Evolutionary conservation across 1,139 yeast species (phyloP).

Genomic region (Candida glucosophila): DNA sequence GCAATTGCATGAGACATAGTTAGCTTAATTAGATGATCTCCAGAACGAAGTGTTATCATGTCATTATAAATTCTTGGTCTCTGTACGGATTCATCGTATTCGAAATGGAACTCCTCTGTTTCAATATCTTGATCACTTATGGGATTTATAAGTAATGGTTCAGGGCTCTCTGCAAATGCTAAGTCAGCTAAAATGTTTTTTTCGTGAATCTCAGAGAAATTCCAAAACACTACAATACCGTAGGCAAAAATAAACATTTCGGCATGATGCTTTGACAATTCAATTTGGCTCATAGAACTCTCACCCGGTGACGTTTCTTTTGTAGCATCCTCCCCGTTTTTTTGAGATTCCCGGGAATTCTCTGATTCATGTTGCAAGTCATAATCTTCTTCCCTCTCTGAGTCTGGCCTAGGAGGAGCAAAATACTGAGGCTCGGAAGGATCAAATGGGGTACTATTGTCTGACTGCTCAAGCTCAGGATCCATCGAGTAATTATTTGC

Average conservation of each 20-base stretch:
- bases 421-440: conserved; percentile 44
- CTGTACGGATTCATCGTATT: conserved; percentile 70
- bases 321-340: too few relatives aligned
- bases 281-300: conserved; percentile 14
- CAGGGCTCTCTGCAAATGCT: conserved; percentile 55
- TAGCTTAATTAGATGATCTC: conserved; percentile 85
- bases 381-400: neutral
- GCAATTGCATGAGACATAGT: conserved; percentile 96
- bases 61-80: conserved; percentile 91
- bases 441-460: conserved; percentile 30
- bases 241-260: conserved; percentile 85
- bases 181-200: conserved; percentile 89
- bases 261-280: conserved; percentile 65
- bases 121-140: conserved; percentile 86
- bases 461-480: conserved; percentile 33
- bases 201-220: conserved; percentile 86
- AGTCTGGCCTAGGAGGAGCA: conserved; percentile 25
- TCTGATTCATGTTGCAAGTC: neutral
- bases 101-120: conserved; percentile 90
- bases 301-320: neutral
- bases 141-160: conserved; percentile 59
- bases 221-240: conserved; percentile 97
- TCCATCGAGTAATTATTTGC: conserved; percentile 50
- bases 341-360: neutral
- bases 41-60: conserved; percentile 82